phyloP scores from a whole-genome alignment of 345 rosid genomes.

The Populus simonii region DNA sequence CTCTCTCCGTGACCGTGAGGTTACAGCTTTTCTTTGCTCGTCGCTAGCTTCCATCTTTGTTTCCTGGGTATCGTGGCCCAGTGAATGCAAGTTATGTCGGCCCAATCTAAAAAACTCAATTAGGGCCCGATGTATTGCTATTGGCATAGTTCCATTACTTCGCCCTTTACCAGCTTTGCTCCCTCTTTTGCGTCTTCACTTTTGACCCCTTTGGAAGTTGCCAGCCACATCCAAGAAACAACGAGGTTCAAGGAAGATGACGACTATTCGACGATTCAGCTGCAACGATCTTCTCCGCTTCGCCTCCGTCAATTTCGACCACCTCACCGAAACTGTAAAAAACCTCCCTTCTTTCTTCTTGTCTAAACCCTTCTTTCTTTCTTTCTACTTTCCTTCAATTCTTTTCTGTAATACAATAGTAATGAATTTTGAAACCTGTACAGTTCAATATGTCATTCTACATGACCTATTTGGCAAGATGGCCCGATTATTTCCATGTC shows the following conservation, averaged over 20 bases:
- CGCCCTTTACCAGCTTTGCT: too few species aligned
- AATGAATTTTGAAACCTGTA: background rate
- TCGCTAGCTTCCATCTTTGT: too few species aligned
- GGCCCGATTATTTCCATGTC: slow-evolving; percentile 96
- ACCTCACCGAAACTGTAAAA: slow-evolving; percentile 84
- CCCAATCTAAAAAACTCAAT: background rate
- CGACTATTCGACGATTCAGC: slow-evolving; percentile 85
- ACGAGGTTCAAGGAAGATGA: slow-evolving; percentile 39
- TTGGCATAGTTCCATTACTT: too few species aligned
- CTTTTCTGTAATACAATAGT: background rate
- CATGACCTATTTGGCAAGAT: slow-evolving; percentile 93
- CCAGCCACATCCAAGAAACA: background rate
- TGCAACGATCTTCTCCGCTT: slow-evolving; percentile 93
- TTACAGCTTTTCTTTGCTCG: background rate
- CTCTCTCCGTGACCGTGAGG: too few species aligned
- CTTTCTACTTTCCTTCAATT: too few species aligned
- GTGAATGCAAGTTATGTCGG: background rate
- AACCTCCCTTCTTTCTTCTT: background rate
- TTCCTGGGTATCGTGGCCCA: background rate
- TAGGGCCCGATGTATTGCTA: too few species aligned
- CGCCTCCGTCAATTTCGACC: slow-evolving; percentile 79
- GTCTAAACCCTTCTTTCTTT: background rate
- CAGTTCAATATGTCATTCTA: slow-evolving; percentile 97
- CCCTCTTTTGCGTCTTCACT: too few species aligned
- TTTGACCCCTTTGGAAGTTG: background rate